Conservation (phyloP, 2,329 filamentous ascomycete species). For the Helicocarpus griseus region DNA sequence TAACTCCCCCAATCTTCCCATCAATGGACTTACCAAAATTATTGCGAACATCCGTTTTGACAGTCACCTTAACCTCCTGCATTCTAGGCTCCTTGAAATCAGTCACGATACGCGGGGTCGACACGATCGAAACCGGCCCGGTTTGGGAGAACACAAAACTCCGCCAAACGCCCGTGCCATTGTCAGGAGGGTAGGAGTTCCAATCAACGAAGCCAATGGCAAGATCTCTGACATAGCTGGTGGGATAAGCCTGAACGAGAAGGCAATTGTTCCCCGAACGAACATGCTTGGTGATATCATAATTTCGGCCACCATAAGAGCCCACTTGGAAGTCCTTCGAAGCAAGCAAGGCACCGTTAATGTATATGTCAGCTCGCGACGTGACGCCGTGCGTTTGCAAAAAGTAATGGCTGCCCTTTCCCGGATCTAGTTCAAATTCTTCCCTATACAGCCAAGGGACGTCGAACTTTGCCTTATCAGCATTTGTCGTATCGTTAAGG, state of each 20-base stretch:
- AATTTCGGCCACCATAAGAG: slow-evolving; percentile 47
- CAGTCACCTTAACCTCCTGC: slow-evolving; percentile 30
- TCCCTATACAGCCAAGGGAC: slow-evolving; percentile 52
- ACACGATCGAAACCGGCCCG: slow-evolving; percentile 39
- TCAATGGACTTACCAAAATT: slow-evolving; percentile 16
- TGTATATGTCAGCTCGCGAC: slow-evolving; percentile 49
- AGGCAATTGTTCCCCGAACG: slow-evolving; percentile 39
- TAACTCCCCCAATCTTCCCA: slow-evolving; percentile 17
- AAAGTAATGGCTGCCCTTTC: slow-evolving; percentile 38
- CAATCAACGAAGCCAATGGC: slow-evolving; percentile 53
- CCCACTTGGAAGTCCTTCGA: slow-evolving; percentile 43
- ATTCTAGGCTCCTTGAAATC: slow-evolving; percentile 29
- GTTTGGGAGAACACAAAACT: slow-evolving; percentile 48
- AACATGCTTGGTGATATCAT: slow-evolving; percentile 42
- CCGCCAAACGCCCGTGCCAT: slow-evolving; percentile 55
- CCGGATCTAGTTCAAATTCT: slow-evolving; percentile 41
- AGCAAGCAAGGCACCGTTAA: slow-evolving; percentile 48
- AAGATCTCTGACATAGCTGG: slow-evolving; percentile 50
- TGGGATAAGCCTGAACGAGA: slow-evolving; percentile 46
- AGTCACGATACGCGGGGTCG: slow-evolving; percentile 37
- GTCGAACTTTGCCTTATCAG: slow-evolving; percentile 41
- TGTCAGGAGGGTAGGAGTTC: slow-evolving; percentile 53
- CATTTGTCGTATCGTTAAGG: slow-evolving; percentile 23
- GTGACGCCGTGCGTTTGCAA: slow-evolving; percentile 51
- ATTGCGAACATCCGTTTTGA: slow-evolving; percentile 31